Evolutionary conservation across 257 asterid genomes (phyloP), one percentile per base, ranked within the genome.

Genomic region (Linderniella brevidens): DNA sequence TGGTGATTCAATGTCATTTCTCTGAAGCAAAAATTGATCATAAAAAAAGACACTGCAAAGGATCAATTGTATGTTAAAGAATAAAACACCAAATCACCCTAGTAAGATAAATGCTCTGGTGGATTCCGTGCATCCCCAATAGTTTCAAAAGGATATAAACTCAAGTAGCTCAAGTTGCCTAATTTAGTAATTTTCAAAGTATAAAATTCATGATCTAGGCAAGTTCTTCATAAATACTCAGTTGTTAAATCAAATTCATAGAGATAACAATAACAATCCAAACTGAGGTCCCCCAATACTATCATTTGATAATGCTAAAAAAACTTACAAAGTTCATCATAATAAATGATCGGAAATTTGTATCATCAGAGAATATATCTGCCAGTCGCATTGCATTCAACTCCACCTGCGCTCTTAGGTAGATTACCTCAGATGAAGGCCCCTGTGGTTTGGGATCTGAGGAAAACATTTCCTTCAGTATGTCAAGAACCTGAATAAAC

Each of bases 341-440:
- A 62, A 85, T 69, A 57, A 64, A 79, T 12, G 96, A 68, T 46
- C 96, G 81, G 41, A 81, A 90, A 64, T 85, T 90, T 64, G 99
- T 85, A 74, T 90, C 99, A 53, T 90, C 99, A 18, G 99, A 85
- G 66, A 90, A 77, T 59, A 90, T 74, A 52, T 90, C 99, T 19
- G 86, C 74, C 59, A 90, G 79, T 41, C 92, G 96, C 99, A 90
- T 71, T 36, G 94, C 93, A 64, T 77, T 90, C 53, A 90, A 86
- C 71, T 85, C 96, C 70, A 85, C 64, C 57, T 71, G 99, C 54
- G 93, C 99, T 55, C 63, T 81, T 20, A 86, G 94, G 64, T 77
- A 72, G 50, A 49, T 56, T 47, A 61, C 72, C 62, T 67, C 71
- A 60, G 80, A 50, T 51, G 73, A 64, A 45, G 63, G 70, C 52